These are phyloP conservation scores for Cryptosporidium baileyi DNA, from an alignment of 169 alveolate species.

Conservation along the genomic window DNA sequence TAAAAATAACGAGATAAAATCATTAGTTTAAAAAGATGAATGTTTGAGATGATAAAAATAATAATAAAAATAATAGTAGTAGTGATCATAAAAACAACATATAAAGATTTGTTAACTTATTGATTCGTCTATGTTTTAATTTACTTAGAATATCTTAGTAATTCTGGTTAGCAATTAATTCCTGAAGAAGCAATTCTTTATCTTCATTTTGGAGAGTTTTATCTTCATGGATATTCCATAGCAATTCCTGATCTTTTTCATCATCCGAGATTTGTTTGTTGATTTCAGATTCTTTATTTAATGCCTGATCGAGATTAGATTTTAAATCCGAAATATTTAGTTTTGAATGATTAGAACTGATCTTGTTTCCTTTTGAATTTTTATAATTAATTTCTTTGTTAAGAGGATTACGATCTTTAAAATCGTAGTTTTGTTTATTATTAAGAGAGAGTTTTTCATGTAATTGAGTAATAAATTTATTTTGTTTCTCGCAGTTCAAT, in stretches of 20 bases:
- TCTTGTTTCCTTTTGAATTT: neutral
- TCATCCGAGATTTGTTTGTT: neutral
- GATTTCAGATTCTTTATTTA: conserved; percentile 8
- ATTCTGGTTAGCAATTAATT: neutral
- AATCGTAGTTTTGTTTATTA: neutral
- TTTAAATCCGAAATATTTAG: neutral
- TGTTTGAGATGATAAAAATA: neutral
- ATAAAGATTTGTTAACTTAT: neutral
- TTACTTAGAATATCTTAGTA: neutral
- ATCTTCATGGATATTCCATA: conserved; percentile 53
- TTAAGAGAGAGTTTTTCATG: conserved; percentile 2
- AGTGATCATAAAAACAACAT: too few species aligned
- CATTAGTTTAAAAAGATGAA: conserved; percentile 6
- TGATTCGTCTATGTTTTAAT: neutral
- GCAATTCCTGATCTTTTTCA: conserved; percentile 35
- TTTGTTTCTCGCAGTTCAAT: conserved; percentile 31
- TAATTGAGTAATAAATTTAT: conserved; percentile 36
- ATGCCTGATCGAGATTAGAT: neutral
- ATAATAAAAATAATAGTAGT: too few species aligned
- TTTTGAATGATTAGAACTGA: neutral
- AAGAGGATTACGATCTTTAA: neutral
- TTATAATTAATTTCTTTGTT: neutral
- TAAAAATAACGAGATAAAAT: neutral
- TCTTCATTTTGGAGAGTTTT: conserved; percentile 15
- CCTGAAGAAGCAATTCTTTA: conserved; percentile 2